phyloP scores from a whole-genome alignment of 192 early-diverging fungal species.

The Martensiomyces pterosporus region DNA sequence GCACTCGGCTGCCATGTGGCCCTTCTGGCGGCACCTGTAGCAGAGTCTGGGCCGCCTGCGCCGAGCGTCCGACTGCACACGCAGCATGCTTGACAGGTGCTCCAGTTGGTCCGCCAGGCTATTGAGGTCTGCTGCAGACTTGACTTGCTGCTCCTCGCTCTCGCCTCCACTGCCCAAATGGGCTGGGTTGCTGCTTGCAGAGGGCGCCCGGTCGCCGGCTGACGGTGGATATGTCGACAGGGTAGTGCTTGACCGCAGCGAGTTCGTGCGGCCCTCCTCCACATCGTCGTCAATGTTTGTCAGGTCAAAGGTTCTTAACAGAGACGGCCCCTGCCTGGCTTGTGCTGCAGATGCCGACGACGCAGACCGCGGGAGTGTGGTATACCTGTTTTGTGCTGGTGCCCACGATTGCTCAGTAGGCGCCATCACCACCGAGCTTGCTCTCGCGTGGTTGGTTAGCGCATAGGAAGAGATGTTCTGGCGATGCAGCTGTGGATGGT shows the following conservation, averaged over 20 bases:
- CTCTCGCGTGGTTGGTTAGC: constrained; percentile 3
- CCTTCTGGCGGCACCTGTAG: constrained; percentile 49
- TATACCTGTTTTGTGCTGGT: background rate
- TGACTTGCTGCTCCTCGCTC: constrained; percentile 22
- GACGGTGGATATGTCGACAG: background rate
- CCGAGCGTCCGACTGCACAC: constrained; percentile 41
- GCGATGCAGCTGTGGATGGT: constrained; percentile 38
- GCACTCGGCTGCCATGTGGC: constrained; percentile 40
- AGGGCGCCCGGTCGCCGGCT: background rate
- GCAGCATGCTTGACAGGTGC: constrained; percentile 34
- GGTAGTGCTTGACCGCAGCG: background rate
- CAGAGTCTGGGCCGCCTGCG: constrained; percentile 41
- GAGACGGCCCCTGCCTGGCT: background rate
- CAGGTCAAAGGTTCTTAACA: background rate
- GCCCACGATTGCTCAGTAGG: background rate
- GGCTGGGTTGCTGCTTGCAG: background rate
- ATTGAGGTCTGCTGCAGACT: constrained; percentile 36
- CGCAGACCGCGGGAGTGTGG: background rate
- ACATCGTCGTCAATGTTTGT: background rate
- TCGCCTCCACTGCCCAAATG: constrained; percentile 16
- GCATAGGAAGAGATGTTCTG: constrained; percentile 29
- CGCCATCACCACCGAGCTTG: too few species aligned
- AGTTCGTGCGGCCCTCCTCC: too few species aligned
- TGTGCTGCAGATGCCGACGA: background rate
- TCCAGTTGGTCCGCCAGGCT: constrained; percentile 44